Evolutionary conservation across 192 early-diverging fungal species (phyloP).

Genomic region (Diversispora eburnea): DNA sequence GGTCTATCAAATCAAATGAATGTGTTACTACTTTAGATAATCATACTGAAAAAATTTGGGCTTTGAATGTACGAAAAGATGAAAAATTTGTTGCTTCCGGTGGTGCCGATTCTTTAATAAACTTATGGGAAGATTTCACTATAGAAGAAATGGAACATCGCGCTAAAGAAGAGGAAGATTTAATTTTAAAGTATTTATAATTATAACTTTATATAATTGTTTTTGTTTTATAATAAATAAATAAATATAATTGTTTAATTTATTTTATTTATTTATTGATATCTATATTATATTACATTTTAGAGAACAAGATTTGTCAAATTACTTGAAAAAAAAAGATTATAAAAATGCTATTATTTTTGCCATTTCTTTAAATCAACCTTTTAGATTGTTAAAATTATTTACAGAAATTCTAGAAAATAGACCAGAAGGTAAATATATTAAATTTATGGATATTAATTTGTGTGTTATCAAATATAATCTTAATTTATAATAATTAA

Average conservation of each 20-base stretch:
- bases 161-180: conserved; percentile 67
- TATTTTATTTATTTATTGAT: conserved; percentile 16
- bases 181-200: conserved; percentile 58
- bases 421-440: conserved; percentile 35
- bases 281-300: neutral
- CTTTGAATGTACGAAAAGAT: conserved; percentile 70
- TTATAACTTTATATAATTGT: neutral
- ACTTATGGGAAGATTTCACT: conserved; percentile 92
- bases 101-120: conserved; percentile 85
- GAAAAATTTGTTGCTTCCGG: conserved; percentile 78
- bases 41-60: conserved; percentile 96
- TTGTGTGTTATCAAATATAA: neutral
- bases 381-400: conserved; percentile 74
- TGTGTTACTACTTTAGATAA: conserved; percentile 91
- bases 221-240: neutral
- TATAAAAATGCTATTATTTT: conserved; percentile 89
- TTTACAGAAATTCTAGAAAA: conserved; percentile 59
- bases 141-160: conserved; percentile 75
- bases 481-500: no score
- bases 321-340: conserved; percentile 82
- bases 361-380: conserved; percentile 86
- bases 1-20: conserved; percentile 88
- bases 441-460: neutral
- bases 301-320: conserved; percentile 88
- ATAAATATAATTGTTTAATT: neutral